Evolutionary conservation across 2,329 filamentous ascomycete genomes (phyloP), one percentile per base, ranked within the genome.

Genomic region (Aspergillus sclerotialis): DNA sequence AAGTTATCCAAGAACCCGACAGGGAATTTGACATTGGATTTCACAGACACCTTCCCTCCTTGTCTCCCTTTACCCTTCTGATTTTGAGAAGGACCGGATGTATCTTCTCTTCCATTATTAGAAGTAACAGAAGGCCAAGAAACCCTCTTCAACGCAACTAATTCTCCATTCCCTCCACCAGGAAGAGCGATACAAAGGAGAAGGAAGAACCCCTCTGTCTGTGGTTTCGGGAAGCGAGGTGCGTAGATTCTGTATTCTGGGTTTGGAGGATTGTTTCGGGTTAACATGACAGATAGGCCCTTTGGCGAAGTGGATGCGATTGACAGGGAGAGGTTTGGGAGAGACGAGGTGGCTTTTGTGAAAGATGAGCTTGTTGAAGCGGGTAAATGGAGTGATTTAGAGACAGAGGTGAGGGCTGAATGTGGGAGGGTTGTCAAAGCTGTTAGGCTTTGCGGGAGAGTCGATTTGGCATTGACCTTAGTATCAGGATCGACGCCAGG

Each of bases 151-250:
- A 98, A 69, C 3, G 84, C 90, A 4, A 94, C 62, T 25, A 96
- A 72, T 47, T 95, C 86, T 39, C 90, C 86, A 5, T 65, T 73
- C 1, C 67, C 67, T 2, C 75, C 50, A 31, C 54, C 51, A 1
- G 52, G 33, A 4, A 46, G 44, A 24, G 52, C 43, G 21, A 46
- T 49, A 5, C 79, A 81, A 0, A 94, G 73, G 14, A 96, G 56
- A 10, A 92, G 76, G 60, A 98, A 96, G 75, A 82, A 96, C 0
- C 89, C 89, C 54, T 98, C 92, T 0, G 80, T 92, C 61, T 98
- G 92, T 11, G 88, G 80, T 63, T 98, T 98, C 1, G 90, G 90
- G 64, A 94, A 96, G 14, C 76, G 75, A 3, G 93, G 90, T 0
- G 92, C 87, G 50, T 82, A 94, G 55, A 95, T 83, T 40, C 82